phyloP scores from a whole-genome alignment of 768 basidiomycete species.

The Guyanaporus albipodus region DNA sequence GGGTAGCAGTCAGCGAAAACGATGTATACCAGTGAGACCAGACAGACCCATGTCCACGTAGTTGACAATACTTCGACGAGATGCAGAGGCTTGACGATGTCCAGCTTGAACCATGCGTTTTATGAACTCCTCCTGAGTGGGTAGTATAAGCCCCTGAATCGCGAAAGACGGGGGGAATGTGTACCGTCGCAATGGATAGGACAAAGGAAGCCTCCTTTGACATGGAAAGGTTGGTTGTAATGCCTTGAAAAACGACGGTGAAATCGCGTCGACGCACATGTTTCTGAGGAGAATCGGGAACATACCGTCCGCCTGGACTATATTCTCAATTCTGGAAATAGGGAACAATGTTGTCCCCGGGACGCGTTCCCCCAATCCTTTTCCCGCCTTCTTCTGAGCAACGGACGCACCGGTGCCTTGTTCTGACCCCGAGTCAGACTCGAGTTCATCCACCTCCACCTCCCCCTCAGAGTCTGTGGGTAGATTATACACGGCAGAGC shows the following conservation, averaged over 20 bases:
- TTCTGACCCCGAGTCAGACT: constrained; percentile 33
- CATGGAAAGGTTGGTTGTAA: constrained; percentile 58
- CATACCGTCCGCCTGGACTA: constrained; percentile 75
- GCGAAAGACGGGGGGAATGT: constrained; percentile 13
- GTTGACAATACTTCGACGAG: constrained; percentile 54
- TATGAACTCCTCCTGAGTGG: constrained; percentile 76
- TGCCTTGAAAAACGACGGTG: constrained; percentile 36
- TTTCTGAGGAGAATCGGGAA: constrained; percentile 13
- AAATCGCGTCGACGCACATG: constrained; percentile 14
- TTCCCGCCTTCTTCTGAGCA: constrained; percentile 27
- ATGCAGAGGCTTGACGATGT: constrained; percentile 57
- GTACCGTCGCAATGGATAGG: constrained; percentile 72
- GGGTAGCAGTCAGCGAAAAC: constrained; percentile 6
- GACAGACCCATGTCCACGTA: constrained; percentile 75
- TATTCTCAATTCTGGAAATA: constrained; percentile 63
- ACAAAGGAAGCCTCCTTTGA: constrained; percentile 76
- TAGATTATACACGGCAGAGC: constrained; percentile 30
- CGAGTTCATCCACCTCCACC: constrained; percentile 33
- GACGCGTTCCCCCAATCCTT: constrained; percentile 39
- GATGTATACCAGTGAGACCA: background rate
- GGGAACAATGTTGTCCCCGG: constrained; percentile 70
- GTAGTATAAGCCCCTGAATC: constrained; percentile 12
- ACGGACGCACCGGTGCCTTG: constrained; percentile 24
- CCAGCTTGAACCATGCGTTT: constrained; percentile 70
- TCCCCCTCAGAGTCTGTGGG: constrained; percentile 34